phyloP scores from a whole-genome alignment of 305 asterid species.

The Ajuga reptans region DNA sequence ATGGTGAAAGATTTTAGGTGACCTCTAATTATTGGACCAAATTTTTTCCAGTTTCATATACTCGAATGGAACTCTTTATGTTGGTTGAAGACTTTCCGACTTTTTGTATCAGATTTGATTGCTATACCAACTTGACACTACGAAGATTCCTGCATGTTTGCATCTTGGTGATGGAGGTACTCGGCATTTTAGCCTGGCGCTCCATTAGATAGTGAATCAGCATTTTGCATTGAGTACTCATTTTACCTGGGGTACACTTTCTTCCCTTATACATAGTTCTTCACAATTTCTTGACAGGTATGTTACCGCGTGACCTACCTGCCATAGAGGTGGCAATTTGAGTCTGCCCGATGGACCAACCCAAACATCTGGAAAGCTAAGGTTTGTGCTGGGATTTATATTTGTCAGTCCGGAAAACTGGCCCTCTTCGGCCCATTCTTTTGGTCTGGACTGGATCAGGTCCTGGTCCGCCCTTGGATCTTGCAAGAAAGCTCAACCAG shows the following conservation, averaged over 20 bases:
- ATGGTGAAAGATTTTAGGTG: too few relatives aligned
- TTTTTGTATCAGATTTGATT: not conserved
- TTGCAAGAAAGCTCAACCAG: not conserved
- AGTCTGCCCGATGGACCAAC: not conserved
- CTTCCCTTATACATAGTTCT: not conserved
- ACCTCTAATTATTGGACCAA: not conserved
- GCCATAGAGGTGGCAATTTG: not conserved
- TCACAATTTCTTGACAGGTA: not conserved
- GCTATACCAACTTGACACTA: not conserved
- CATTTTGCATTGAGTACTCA: not conserved
- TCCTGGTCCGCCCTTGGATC: not conserved
- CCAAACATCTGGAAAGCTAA: not conserved
- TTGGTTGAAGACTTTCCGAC: not conserved
- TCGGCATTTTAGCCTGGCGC: too few relatives aligned
- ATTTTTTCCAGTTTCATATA: not conserved
- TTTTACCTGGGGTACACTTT: not conserved
- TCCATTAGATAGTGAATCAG: too few relatives aligned
- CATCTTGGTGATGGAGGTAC: not conserved
- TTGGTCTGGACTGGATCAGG: not conserved
- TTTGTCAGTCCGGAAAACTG: too few relatives aligned
- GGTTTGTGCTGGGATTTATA: too few relatives aligned
- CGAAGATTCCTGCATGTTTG: not conserved
- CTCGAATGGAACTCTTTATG: not conserved
- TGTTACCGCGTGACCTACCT: too few relatives aligned
- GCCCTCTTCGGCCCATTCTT: too few relatives aligned